Percentiles rank a stretch among this genome's conserved stretches.
Evolutionary conservation across 2,329 filamentous ascomycete genomes (phyloP).

Genomic region (Aspergillus luchuensis): DNA sequence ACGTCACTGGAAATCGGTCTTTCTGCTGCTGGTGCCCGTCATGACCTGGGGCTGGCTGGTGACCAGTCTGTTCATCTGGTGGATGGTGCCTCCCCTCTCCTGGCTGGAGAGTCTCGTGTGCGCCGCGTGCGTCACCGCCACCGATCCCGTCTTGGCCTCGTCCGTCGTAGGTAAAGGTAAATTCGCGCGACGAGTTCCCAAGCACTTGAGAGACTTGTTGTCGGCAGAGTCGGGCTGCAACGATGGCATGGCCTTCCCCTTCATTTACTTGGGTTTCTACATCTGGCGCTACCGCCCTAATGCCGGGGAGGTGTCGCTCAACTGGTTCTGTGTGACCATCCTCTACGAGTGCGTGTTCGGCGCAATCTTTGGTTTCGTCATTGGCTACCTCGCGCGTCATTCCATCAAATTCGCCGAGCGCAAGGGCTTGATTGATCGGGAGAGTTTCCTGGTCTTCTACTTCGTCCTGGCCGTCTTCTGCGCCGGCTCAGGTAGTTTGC

Average conservation of each 20-base stretch:
- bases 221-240: constrained; percentile 98
- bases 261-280: constrained; percentile 90
- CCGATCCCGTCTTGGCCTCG: constrained; percentile 92
- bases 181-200: constrained; percentile 95
- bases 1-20: constrained; percentile 90
- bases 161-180: constrained; percentile 99
- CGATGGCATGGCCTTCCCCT: constrained; percentile 99
- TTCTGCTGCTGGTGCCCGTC: constrained; percentile 84
- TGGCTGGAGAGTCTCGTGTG: constrained; percentile 89
- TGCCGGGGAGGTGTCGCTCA: constrained; percentile 68
- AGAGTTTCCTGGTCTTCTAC: constrained; percentile 98
- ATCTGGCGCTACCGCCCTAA: constrained; percentile 77
- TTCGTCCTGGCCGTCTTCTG: constrained; percentile 96
- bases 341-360: constrained; percentile 97
- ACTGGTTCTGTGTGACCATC: constrained; percentile 88
- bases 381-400: constrained; percentile 89
- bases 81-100: constrained; percentile 73
- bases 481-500: constrained; percentile 85
- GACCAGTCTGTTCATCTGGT: constrained; percentile 93
- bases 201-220: constrained; percentile 91
- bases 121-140: constrained; percentile 93
- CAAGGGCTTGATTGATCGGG: constrained; percentile 83
- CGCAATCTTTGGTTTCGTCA: constrained; percentile 78
- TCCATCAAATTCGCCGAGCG: constrained; percentile 86
- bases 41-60: constrained; percentile 89